Evolutionary conservation across 1,284 basidiomycete species (phyloP), one percentile per base, ranked within the genome.

Genomic region (Pholiota adiposa): DNA sequence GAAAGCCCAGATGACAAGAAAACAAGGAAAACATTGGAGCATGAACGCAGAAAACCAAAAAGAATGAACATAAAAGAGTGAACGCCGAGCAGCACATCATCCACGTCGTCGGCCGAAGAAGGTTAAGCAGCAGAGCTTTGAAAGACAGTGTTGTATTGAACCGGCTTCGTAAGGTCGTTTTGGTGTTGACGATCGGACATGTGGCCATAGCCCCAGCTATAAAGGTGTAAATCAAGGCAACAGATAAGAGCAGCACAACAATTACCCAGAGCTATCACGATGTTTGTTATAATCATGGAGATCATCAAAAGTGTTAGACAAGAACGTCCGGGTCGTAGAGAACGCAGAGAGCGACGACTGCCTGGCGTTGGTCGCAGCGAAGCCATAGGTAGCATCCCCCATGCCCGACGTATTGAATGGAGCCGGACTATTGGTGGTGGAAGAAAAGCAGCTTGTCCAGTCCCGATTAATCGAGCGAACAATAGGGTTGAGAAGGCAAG

Each of bases 331-430:
- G 53, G 59, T 60, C 59, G 57, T 59, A 44, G 59, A 60, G n/a
- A 29, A 60, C 46, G 54, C n/a, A n/a, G n/a, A n/a, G n/a, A n/a
- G n/a, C n/a, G 63, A 61, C 34, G 60, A 59, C 29, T 62, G 63
- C 29, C 54, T 65, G 9, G 60, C 38, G 31, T 59, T 58, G 16
- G 23, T 43, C 25, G 29, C 38, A 23, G 56, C 11, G 23, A 55
- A 44, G 19, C 50, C 51, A 12, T 59, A 27, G 4, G 12, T 4
- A 25, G 3, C 27, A 54, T 25, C 25, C 21, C 53, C 12, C n/a
- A 33, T 46, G 18, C 51, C 31, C 19, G 54, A 40, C 6, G 23
- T 40, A 40, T 56, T 33, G 9, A 57, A 25, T 9, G 23, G 19
- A 8, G 40, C 27, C n/a, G 40, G 18, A 27, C 11, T n/a, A 23